These are phyloP conservation scores for Cytospora paraplurivora DNA, from an alignment of 2,329 filamentous ascomycete genomes.

Conservation along the genomic window DNA sequence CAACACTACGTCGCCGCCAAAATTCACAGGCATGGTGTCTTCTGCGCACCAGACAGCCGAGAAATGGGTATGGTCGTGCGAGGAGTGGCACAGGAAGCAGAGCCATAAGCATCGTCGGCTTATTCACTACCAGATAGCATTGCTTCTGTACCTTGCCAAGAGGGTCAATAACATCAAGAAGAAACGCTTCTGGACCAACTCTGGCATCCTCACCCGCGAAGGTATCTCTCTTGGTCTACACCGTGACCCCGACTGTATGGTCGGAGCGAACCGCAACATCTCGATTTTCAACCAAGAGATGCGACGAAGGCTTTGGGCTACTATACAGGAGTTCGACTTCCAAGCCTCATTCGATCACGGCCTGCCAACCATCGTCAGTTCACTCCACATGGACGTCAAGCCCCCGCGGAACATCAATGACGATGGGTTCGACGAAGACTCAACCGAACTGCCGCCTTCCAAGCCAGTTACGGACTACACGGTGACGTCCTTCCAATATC, in stretches of 20 bases:
- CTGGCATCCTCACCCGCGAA: conserved; percentile 58
- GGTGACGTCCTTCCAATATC: conserved; percentile 60
- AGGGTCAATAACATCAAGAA: conserved; percentile 65
- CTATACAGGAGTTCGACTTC: conserved; percentile 63
- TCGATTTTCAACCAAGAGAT: conserved; percentile 64
- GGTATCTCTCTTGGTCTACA: conserved; percentile 62
- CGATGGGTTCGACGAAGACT: conserved; percentile 58
- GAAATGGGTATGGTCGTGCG: conserved; percentile 58
- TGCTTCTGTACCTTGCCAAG: conserved; percentile 62
- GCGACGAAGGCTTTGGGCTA: conserved; percentile 62
- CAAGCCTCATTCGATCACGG: conserved; percentile 64
- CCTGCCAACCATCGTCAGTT: conserved; percentile 58
- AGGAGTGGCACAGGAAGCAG: conserved; percentile 56
- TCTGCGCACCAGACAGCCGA: conserved; percentile 57
- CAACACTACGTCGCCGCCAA: conserved; percentile 46
- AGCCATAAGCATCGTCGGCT: conserved; percentile 63
- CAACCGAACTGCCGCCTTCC: conserved; percentile 52
- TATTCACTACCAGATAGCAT: conserved; percentile 63
- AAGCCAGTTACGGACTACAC: conserved; percentile 58
- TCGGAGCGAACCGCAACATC: conserved; percentile 47
- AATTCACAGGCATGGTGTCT: conserved; percentile 61
- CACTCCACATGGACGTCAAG: conserved; percentile 57
- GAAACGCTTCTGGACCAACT: conserved; percentile 63
- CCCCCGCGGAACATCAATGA: conserved; percentile 61
- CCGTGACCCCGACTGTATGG: conserved; percentile 58